A percentile compares a stretch with the other conserved stretches of the same genome.
Evolutionary conservation across 805 yeast genomes (phyloP).

Genomic region (Candida oleophila): DNA sequence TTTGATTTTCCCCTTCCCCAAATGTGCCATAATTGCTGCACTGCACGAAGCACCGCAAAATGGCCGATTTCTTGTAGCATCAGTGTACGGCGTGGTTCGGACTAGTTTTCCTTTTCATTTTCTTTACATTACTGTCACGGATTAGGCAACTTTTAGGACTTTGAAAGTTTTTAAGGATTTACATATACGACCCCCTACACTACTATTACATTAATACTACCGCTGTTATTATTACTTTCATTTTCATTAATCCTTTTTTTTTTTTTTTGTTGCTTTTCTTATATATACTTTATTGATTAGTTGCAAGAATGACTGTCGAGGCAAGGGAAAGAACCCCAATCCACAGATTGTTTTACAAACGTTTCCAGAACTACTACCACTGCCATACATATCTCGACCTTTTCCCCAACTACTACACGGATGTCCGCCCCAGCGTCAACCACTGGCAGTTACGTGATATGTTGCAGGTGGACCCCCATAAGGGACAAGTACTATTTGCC

Average conservation of each 20-base stretch:
- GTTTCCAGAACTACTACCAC: constrained; percentile 45
- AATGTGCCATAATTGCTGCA: neutral
- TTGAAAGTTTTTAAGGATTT: too few species aligned
- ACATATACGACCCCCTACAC: neutral
- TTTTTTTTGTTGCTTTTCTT: neutral
- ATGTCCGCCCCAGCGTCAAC: constrained; percentile 31
- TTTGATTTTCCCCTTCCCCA: neutral
- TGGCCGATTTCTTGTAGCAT: too few species aligned
- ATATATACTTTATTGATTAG: too few species aligned
- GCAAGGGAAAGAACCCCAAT: neutral
- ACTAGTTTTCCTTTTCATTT: too few species aligned
- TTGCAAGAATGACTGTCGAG: neutral
- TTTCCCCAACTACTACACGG: constrained; percentile 33
- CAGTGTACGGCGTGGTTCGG: too few species aligned
- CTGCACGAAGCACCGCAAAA: neutral
- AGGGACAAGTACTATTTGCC: constrained; percentile 56
- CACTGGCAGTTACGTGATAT: constrained; percentile 87
- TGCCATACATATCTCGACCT: constrained; percentile 37
- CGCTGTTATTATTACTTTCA: neutral
- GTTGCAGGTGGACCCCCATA: constrained; percentile 48
- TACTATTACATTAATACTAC: neutral
- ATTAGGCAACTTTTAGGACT: too few species aligned
- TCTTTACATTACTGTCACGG: too few species aligned
- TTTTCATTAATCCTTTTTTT: neutral
- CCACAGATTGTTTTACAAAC: constrained; percentile 16